Conservation (phyloP, 805 yeast species). For the Candida boleticola region DNA sequence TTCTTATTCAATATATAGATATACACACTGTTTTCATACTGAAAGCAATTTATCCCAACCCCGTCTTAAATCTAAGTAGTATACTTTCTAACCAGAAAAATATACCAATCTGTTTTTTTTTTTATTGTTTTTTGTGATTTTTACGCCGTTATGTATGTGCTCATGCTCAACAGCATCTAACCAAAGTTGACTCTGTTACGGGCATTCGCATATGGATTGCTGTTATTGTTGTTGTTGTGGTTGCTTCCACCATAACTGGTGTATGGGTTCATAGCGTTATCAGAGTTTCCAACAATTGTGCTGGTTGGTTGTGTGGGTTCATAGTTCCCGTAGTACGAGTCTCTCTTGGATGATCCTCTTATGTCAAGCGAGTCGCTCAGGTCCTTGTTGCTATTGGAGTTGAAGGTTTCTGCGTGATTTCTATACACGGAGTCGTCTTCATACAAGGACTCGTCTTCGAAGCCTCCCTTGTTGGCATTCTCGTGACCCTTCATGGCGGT, state of each 20-base stretch:
- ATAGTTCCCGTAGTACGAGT: constrained; percentile 25
- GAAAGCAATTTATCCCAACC: too few species aligned
- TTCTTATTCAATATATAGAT: background rate
- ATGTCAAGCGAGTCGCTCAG: constrained; percentile 9
- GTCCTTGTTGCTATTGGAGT: constrained; percentile 8
- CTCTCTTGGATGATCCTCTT: constrained; percentile 17
- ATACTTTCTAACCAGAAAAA: too few species aligned
- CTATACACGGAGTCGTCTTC: constrained; percentile 24
- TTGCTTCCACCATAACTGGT: background rate
- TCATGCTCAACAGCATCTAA: background rate
- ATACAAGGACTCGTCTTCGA: constrained; percentile 31
- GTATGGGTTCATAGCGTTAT: constrained; percentile 23
- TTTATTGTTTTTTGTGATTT: too few species aligned
- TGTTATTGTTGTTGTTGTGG: too few species aligned
- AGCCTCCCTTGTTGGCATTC: constrained; percentile 24
- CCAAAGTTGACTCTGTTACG: background rate
- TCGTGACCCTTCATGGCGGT: constrained; percentile 65
- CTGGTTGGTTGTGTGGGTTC: constrained; percentile 45
- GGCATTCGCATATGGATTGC: constrained; percentile 1
- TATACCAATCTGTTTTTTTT: too few species aligned
- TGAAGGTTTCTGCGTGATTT: constrained; percentile 7
- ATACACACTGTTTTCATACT: too few species aligned
- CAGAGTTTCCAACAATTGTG: constrained; percentile 41
- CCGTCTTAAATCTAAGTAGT: too few species aligned
- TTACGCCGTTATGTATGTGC: too few species aligned